Base-by-base conservation (phyloP, 805 yeast species). In the Blastobotrys parvus region DNA sequence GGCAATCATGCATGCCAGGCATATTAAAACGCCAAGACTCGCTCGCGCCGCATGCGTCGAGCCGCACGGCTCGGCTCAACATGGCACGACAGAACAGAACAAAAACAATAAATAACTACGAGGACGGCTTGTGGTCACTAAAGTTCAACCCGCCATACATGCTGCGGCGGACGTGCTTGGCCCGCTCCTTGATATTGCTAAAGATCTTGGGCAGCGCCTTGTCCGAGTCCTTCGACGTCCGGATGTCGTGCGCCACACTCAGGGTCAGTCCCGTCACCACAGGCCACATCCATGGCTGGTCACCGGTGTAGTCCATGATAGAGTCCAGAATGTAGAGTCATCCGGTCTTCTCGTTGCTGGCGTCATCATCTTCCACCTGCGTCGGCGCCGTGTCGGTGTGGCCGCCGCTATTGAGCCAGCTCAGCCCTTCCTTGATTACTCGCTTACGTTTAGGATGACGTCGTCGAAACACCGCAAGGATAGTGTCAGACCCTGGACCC, bases 341-440 rank as follows among this genome's bases (percentile, higher is more conserved):
- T 16, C 55, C 55, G 19, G 50, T 31, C 39, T 46, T 52, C 40
- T 49, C 54, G 17, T 35, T 43, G 30, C 48, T 46, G 16, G 47
- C 45, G 18, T 50, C 50, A 31, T 50, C 54, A 25, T 52, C 53
- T 7, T 38, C 41, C 16, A 15, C 30, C 23, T 25, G 29, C 8
- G 33, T 13, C 4, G 40, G 13, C n/a, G 15, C 27, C 15, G 17
- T 10, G 3, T 15, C n/a, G 38, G 6, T 18, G 20, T 35, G 17
- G 17, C 35, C 41, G 16, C 22, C 22, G 13, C n/a, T n/a, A n/a
- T 44, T 40, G 13, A 35, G 20, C 41, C 35, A 22, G 4, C 16
- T 30, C 20, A 31, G 15, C 3, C 38, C 29, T 31, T 44, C 48
- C 43, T 25, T 38, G 25, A 43, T 17, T 21, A 46, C 34, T 16